Percentiles rank a stretch among this genome's conserved stretches.
Conservation (phyloP, 2,329 filamentous ascomycete genomes). For the Colletotrichum eleusines region DNA sequence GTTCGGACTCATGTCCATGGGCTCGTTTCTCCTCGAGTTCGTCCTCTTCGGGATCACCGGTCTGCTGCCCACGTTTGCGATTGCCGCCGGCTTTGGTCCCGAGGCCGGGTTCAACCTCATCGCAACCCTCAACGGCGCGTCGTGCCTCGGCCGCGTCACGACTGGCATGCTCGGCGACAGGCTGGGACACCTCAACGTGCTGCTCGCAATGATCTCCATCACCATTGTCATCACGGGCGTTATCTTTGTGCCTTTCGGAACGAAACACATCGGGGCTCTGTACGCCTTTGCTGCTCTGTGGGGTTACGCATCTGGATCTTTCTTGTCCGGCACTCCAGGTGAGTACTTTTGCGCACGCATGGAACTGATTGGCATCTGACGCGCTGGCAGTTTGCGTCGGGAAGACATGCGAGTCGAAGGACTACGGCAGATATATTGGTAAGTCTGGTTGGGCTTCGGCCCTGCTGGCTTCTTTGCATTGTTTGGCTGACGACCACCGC, state of each 20-base stretch:
- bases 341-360: neutral
- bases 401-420: conserved; percentile 59
- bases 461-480: rapidly evolving
- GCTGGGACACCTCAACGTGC: conserved; percentile 60
- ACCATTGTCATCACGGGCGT: conserved; percentile 56
- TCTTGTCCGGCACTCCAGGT: conserved; percentile 56
- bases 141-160: conserved; percentile 56
- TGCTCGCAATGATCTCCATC: conserved; percentile 51
- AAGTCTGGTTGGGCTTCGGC: neutral
- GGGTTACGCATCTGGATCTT: conserved; percentile 62
- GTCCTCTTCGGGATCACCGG: conserved; percentile 61
- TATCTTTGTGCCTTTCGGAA: conserved; percentile 60
- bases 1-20: conserved; percentile 56
- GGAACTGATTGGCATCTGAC: neutral
- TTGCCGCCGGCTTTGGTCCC: conserved; percentile 49
- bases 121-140: conserved; percentile 58
- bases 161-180: conserved; percentile 58
- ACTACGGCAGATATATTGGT: conserved; percentile 59
- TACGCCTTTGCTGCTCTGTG: conserved; percentile 60
- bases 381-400: conserved; percentile 55
- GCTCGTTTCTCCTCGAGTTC: conserved; percentile 61
- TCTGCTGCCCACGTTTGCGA: conserved; percentile 60
- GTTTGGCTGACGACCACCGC: rapidly evolving
- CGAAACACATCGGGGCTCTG: conserved; percentile 52
- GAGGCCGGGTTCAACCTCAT: conserved; percentile 58